phyloP scores from a whole-genome alignment of 495 filamentous ascomycete species.

The Hyaloscypha hepaticicola region DNA sequence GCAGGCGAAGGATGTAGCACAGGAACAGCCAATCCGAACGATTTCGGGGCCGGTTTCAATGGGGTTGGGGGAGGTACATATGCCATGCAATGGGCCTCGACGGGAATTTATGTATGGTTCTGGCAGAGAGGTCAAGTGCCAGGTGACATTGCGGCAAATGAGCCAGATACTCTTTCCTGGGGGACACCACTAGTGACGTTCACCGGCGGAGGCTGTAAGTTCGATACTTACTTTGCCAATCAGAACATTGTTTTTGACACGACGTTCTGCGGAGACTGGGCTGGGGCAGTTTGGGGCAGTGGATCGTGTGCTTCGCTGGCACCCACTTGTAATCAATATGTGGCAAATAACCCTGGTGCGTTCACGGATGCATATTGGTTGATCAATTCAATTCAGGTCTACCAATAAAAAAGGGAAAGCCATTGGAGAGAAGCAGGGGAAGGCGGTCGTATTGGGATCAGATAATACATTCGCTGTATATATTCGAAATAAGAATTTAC shows the following conservation, averaged over 20 bases:
- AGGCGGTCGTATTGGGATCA: no score
- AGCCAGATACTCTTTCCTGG: slow-evolving; percentile 49
- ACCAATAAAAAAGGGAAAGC: no score
- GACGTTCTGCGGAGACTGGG: slow-evolving; percentile 74
- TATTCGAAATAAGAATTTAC: no score
- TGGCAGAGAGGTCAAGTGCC: slow-evolving; percentile 40
- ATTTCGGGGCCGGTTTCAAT: slow-evolving; percentile 75
- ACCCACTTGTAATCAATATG: slow-evolving; percentile 53
- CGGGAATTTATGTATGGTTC: slow-evolving; percentile 57
- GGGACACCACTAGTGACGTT: slow-evolving; percentile 68
- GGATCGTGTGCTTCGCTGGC: slow-evolving; percentile 16
- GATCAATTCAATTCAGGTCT: slow-evolving; percentile 65
- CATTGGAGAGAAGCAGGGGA: no score
- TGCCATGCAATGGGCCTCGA: slow-evolving; percentile 68
- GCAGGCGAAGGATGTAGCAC: slow-evolving; percentile 50
- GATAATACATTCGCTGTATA: no score
- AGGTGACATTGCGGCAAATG: slow-evolving; percentile 49
- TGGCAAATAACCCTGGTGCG: slow-evolving; percentile 52
- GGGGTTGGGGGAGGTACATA: slow-evolving; percentile 69
- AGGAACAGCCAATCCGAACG: slow-evolving; percentile 42
- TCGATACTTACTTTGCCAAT: slow-evolving; percentile 61
- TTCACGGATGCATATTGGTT: slow-evolving; percentile 64
- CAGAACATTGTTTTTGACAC: slow-evolving; percentile 78
- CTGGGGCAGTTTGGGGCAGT: slow-evolving; percentile 44
- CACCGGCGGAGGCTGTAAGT: slow-evolving; percentile 56